Base-by-base conservation (phyloP, 148 eudicot species). In the Persicaria tinctoria region DNA sequence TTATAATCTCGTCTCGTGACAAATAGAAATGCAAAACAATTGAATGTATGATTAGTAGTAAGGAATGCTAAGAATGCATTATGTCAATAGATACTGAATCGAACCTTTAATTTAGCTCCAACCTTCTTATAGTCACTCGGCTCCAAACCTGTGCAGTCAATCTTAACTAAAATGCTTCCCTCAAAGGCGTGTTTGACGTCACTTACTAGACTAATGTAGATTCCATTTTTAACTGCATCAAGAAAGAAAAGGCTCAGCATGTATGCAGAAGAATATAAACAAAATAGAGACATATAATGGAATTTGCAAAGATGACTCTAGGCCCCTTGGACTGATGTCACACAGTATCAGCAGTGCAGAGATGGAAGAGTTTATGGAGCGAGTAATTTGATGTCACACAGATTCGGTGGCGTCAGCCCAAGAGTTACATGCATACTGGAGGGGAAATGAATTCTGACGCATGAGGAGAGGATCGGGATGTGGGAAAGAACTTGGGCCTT, bases 91-190 rank as follows among this genome's bases (percentile, higher is more conserved):
- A 41, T 13, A 47, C 17, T 46, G 55, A 71, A 50, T 78, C 83
- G 55, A 75, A 94, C 98, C 98, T 86, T 94, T 73, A 94, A 77
- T 84, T 94, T 94, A 55, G 97, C 98, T 69, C 97, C 98, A 55
- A 94, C 79, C 85, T 83, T 92, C 76, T 92, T 94, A 88, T 91
- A 93, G 78, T 94, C 98, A 83, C 97, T 94, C 56, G 92, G 81
- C 62, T 92, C 88, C 83, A 94, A 38, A 64, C 98, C 96, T 74
- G 75, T 81, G 85, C 97, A 92, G 73, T 92, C 87, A 70, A 94
- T 81, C 86, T 91, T 94, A 77, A 82, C 98, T 69, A 94, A 81
- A 70, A 74, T 63, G 77, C 93, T 91, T 75, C 90, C 92, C 85
- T 94, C 97, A 78, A 94, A 92, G 77, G 97, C 98, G 77, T 82